Conservation (phyloP, 768 basidiomycete species). For the Solioccasus polychromus region DNA sequence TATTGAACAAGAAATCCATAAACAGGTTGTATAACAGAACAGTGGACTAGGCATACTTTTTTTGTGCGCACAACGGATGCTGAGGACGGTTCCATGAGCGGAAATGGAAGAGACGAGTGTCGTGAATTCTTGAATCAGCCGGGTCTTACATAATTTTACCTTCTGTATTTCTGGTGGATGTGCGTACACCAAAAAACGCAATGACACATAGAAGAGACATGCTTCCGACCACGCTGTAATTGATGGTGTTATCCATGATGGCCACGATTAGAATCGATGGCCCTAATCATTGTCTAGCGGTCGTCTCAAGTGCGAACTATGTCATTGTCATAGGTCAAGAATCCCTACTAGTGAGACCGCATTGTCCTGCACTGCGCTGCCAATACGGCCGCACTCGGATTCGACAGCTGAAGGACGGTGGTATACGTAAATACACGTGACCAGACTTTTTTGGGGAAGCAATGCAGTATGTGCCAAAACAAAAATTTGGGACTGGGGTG, state of each 20-base stretch:
- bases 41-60: constrained; percentile 36
- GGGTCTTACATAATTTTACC: too few relatives aligned
- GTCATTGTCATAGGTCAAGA: constrained; percentile 9
- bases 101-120: background rate
- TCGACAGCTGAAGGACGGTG: constrained; percentile 4
- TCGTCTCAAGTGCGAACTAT: constrained; percentile 13
- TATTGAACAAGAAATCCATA: constrained; percentile 22
- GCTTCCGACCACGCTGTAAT: constrained; percentile 16
- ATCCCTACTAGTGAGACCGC: background rate
- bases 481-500: constrained; percentile 34
- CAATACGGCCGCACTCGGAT: too few relatives aligned
- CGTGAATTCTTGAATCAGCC: constrained; percentile 2
- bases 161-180: background rate
- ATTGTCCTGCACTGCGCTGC: background rate
- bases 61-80: constrained; percentile 34
- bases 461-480: constrained; percentile 19
- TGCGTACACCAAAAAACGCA: background rate
- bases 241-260: constrained; percentile 18
- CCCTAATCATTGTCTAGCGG: constrained; percentile 13
- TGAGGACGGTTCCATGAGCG: constrained; percentile 17
- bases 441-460: constrained; percentile 27
- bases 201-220: constrained; percentile 10
- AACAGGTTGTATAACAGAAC: background rate
- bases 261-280: constrained; percentile 27
- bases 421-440: constrained; percentile 31